These are phyloP conservation scores for Trichoderma pleuroti DNA, from an alignment of 2,329 filamentous ascomycete species.

Conservation along the genomic window DNA sequence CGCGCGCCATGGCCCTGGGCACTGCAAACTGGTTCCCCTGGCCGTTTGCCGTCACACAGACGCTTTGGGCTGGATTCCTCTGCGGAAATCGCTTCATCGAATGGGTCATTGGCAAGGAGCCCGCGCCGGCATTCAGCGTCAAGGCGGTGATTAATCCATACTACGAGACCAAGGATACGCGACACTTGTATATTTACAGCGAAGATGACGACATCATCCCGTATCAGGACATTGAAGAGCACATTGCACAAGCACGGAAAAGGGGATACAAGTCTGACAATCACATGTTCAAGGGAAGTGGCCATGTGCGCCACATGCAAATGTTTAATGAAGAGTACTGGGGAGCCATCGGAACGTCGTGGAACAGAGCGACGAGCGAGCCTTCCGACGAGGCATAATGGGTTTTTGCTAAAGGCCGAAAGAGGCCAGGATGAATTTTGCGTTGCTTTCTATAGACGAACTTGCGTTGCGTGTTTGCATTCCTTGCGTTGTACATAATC, in stretches of 20 bases:
- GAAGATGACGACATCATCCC: constrained; percentile 55
- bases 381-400: constrained; percentile 1
- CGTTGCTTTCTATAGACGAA: neutral
- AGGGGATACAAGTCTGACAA: constrained; percentile 48
- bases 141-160: constrained; percentile 37
- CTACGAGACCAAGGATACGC: constrained; percentile 36
- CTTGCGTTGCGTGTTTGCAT: neutral
- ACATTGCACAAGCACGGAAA: constrained; percentile 45
- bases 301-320: constrained; percentile 60
- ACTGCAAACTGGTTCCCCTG: constrained; percentile 46
- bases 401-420: neutral
- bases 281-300: constrained; percentile 54
- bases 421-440: neutral
- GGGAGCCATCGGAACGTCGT: constrained; percentile 38
- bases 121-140: constrained; percentile 39
- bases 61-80: constrained; percentile 44
- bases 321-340: constrained; percentile 57
- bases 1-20: constrained; percentile 51
- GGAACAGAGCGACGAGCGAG: constrained; percentile 22
- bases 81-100: constrained; percentile 35
- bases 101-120: constrained; percentile 37
- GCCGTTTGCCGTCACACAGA: constrained; percentile 47
- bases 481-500: neutral
- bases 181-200: constrained; percentile 57
- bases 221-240: constrained; percentile 53